Conservation (phyloP, 768 basidiomycete species). For the Pisolithus albus region DNA sequence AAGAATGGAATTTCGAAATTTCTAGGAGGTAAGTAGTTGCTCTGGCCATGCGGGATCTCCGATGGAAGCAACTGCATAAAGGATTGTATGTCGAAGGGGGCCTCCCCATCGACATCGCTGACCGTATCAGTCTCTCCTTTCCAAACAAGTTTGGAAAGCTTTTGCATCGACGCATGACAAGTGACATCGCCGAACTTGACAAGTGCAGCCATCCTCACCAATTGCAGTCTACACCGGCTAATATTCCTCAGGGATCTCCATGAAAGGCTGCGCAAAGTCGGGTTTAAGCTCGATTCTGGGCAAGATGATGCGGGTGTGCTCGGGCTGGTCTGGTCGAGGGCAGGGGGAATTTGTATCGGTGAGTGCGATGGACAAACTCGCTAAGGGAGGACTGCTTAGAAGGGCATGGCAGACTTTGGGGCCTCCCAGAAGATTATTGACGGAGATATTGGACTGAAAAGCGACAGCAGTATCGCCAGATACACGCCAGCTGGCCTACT, state of each 20-base stretch:
- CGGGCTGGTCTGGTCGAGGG: conserved; percentile 40
- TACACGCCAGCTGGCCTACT: conserved; percentile 35
- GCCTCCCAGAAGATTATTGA: conserved; percentile 37
- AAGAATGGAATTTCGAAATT: conserved; percentile 32
- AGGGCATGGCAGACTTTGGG: conserved; percentile 27
- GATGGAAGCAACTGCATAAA: conserved; percentile 5
- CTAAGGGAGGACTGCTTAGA: neutral
- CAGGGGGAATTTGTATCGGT: conserved; percentile 68
- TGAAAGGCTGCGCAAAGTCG: conserved; percentile 47
- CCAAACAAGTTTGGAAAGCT: conserved; percentile 28
- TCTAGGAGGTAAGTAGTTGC: conserved; percentile 6
- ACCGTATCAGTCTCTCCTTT: conserved; percentile 44
- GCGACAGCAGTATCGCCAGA: conserved; percentile 34
- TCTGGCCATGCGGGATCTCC: conserved; percentile 11
- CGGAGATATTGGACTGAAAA: conserved; percentile 43
- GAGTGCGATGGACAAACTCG: neutral
- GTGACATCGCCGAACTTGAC: conserved; percentile 48
- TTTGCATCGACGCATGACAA: conserved; percentile 31
- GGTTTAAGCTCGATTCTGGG: conserved; percentile 51
- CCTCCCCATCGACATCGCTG: conserved; percentile 45
- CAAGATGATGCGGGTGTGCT: conserved; percentile 46
- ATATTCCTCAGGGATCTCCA: conserved; percentile 38
- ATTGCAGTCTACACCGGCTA: neutral
- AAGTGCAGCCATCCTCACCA: conserved; percentile 30
- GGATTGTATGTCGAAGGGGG: conserved; percentile 40